phyloP scores from a whole-genome alignment of 129 eudicot species.

The Saussurea involucrata region DNA sequence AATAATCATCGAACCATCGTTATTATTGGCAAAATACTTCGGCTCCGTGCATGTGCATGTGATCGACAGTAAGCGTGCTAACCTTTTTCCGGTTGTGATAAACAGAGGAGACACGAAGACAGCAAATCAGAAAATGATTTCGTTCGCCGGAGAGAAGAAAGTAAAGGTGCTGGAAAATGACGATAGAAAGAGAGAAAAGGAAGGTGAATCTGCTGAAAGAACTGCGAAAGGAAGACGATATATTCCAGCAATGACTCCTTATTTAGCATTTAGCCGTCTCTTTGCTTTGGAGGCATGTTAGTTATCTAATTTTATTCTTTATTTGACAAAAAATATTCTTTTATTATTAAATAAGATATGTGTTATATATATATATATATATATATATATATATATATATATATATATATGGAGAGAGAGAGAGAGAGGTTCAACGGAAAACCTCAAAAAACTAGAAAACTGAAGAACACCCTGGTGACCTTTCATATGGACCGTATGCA shows the following conservation, averaged over 20 bases:
- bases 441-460: too few species aligned
- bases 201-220: neutral
- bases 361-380: too few species aligned
- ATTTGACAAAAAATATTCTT: too few species aligned
- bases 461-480: too few species aligned
- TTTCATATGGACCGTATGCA: too few species aligned
- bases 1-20: neutral
- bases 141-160: neutral
- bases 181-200: neutral
- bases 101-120: neutral
- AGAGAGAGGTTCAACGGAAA: too few species aligned
- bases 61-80: neutral
- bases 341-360: too few species aligned
- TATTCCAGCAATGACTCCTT: neutral
- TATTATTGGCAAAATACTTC: neutral
- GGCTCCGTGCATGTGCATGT: neutral
- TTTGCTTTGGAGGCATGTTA: neutral
- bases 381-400: too few species aligned
- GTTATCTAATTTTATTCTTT: too few species aligned
- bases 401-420: too few species aligned
- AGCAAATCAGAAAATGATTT: neutral
- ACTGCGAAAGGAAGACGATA: neutral
- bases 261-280: conserved; percentile 18
- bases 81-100: neutral
- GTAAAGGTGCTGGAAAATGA: too few species aligned